Evolutionary conservation across 805 yeast species (phyloP).

Genomic region (Barnettozyma salicaria): DNA sequence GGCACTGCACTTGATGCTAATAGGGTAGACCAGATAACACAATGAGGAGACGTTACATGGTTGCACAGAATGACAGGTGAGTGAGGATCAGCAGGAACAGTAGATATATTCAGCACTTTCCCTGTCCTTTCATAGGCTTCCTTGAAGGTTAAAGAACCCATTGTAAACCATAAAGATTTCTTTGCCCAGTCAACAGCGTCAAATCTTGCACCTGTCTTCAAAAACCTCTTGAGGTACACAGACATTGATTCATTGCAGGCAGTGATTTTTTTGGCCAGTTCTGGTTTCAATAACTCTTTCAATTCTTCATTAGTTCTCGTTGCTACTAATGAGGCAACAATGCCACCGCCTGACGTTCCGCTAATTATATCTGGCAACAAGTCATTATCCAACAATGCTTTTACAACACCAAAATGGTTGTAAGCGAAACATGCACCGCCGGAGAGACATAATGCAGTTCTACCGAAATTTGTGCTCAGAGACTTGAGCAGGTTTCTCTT

Average conservation of each 20-base stretch:
- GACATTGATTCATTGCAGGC: slow-evolving; percentile 62
- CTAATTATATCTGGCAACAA: slow-evolving; percentile 61
- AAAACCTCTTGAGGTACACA: slow-evolving; percentile 58
- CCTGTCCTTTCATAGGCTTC: slow-evolving; percentile 70
- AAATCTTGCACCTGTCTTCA: slow-evolving; percentile 73
- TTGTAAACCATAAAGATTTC: slow-evolving; percentile 62
- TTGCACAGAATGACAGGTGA: slow-evolving; percentile 77
- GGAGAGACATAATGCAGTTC: slow-evolving; percentile 62
- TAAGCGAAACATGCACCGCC: slow-evolving; percentile 82
- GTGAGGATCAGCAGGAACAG: slow-evolving; percentile 78
- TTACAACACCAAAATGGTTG: slow-evolving; percentile 70
- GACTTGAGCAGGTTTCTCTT: slow-evolving; percentile 51
- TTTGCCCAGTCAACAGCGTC: slow-evolving; percentile 72
- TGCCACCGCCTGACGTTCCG: slow-evolving; percentile 81
- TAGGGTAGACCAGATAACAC: slow-evolving; percentile 75
- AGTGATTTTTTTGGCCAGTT: slow-evolving; percentile 55
- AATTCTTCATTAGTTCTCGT: slow-evolving; percentile 67
- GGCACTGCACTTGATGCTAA: slow-evolving; percentile 81
- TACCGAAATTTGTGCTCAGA: slow-evolving; percentile 60
- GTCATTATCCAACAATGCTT: slow-evolving; percentile 63
- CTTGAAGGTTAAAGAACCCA: slow-evolving; percentile 64
- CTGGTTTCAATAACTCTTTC: slow-evolving; percentile 44
- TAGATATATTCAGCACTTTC: slow-evolving; percentile 61
- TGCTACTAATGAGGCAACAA: slow-evolving; percentile 66
- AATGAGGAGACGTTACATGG: slow-evolving; percentile 69